Base-by-base conservation (phyloP, 1,139 yeast species). In the Yamadazyma mexicana region DNA sequence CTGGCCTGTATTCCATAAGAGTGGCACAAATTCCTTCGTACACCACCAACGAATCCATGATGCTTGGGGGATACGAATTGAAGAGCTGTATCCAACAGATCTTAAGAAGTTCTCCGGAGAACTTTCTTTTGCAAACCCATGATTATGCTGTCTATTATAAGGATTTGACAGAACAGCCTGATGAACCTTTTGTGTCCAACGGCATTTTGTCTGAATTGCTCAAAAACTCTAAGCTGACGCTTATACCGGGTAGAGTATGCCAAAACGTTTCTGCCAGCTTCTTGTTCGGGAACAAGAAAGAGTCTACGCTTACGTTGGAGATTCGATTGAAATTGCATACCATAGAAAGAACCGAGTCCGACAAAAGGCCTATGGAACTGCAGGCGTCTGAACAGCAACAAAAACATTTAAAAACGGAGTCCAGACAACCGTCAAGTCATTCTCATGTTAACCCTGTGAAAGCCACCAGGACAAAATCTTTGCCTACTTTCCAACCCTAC, bases 151-250 rank as follows among this genome's bases (percentile, higher is more conserved):
- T 84, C 15, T 84, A 84, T 58, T 82, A 80, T 49, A 81, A 79
- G 51, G 92, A 84, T 55, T 75, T 83, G 22, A 77, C 85, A 24
- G 92, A 84, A 56, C 77, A 72, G 52, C 79, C 79, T 5, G 87
- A 81, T 52, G 91, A 84, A 58, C 92, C 92, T 2, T 79, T 81
- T 55, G 92, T 84, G 8, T 83, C 87, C 15, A 76, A 79, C 48
- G 92, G 92, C 0, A 67, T 80, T 17, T 66, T 81, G 36, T 79
- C 87, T 1, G 66, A 69, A 26, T 55, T 71, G 30, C 45, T 70
- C 9, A 40, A 52, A 16, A 51, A 62, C 27, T 42, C 62, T 5
- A 61, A 62, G 26, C 52, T 60, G 5, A 58, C 59, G 31, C 57
- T 81, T 26, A 69, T 84, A 12, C 83, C 87, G 0, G 92, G 92